These are phyloP conservation scores for Trypanosoma theileri DNA, from an alignment of 208 protist genomes.

Conservation along the genomic window DNA sequence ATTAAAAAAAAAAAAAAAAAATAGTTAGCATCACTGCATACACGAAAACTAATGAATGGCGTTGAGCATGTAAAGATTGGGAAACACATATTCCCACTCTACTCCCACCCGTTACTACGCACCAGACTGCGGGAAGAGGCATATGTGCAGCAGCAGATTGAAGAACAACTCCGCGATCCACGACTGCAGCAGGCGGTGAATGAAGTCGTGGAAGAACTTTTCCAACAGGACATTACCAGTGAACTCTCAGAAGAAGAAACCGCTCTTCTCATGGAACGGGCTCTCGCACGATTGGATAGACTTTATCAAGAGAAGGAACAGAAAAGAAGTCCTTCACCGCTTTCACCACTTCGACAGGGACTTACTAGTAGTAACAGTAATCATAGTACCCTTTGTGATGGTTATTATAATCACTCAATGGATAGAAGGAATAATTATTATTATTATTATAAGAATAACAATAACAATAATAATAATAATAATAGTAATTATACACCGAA, in stretches of 20 bases:
- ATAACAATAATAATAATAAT: no score
- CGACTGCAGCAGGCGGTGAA: slow-evolving; percentile 41
- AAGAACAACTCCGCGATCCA: slow-evolving; percentile 26
- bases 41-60: no score
- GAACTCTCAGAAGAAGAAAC: slow-evolving; percentile 29
- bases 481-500: no score
- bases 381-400: not conserved
- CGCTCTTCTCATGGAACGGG: slow-evolving; percentile 24
- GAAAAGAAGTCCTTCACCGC: not conserved
- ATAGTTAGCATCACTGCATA: no score
- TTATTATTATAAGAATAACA: not conserved
- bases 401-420: not conserved
- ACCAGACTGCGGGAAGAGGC: slow-evolving; percentile 21
- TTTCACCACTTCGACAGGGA: not conserved
- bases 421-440: not conserved
- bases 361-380: not conserved
- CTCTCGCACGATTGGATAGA: slow-evolving; percentile 23
- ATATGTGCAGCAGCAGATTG: slow-evolving; percentile 32
- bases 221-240: slow-evolving; percentile 28
- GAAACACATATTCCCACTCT: slow-evolving; percentile 60
- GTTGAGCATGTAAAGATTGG: slow-evolving; percentile 38
- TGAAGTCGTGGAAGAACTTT: slow-evolving; percentile 44
- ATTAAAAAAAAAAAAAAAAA: no score
- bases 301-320: not conserved
- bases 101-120: slow-evolving; percentile 73